Evolutionary conservation across 2,329 filamentous ascomycete genomes (phyloP).

Genomic region (Talaromyces marneffei): DNA sequence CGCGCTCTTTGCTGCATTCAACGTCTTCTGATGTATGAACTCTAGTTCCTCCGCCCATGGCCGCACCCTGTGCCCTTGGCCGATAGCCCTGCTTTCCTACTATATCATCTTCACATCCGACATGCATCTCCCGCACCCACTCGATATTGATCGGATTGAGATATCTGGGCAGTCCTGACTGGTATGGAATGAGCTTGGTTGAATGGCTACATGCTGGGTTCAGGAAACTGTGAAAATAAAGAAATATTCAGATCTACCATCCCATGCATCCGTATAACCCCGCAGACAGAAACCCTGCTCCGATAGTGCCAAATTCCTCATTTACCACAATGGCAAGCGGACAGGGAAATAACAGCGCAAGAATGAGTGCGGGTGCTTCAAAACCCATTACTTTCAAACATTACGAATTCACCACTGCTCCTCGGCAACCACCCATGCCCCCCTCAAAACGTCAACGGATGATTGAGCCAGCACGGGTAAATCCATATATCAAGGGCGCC

Average conservation of each 20-base stretch:
- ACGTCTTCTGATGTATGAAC: not conserved
- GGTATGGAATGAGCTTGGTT: not conserved
- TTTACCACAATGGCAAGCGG: not conserved
- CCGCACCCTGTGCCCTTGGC: not conserved
- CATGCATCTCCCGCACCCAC: slow-evolving; percentile 2
- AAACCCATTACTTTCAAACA: slow-evolving; percentile 13
- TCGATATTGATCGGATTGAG: not conserved
- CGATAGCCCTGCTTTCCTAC: not conserved
- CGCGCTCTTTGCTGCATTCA: too few relatives aligned
- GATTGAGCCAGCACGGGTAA: not conserved
- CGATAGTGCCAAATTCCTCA: slow-evolving; percentile 1
- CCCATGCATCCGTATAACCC: slow-evolving; percentile 1
- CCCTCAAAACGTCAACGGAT: slow-evolving; percentile 13
- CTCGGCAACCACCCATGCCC: slow-evolving; percentile 6
- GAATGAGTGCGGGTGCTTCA: not conserved
- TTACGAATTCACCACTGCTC: slow-evolving; percentile 6
- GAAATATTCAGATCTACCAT: not conserved
- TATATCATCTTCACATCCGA: not conserved
- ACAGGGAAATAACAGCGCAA: not conserved
- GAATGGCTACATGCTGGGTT: not conserved
- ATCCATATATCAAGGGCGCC: slow-evolving; percentile 1
- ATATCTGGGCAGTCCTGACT: not conserved
- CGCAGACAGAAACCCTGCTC: not conserved
- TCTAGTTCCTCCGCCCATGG: not conserved
- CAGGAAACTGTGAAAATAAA: not conserved